A percentile compares a stretch with the other conserved stretches of the same genome.
Evolutionary conservation across 2,329 filamentous ascomycete genomes (phyloP).

Genomic region (Monosporascus sp.): DNA sequence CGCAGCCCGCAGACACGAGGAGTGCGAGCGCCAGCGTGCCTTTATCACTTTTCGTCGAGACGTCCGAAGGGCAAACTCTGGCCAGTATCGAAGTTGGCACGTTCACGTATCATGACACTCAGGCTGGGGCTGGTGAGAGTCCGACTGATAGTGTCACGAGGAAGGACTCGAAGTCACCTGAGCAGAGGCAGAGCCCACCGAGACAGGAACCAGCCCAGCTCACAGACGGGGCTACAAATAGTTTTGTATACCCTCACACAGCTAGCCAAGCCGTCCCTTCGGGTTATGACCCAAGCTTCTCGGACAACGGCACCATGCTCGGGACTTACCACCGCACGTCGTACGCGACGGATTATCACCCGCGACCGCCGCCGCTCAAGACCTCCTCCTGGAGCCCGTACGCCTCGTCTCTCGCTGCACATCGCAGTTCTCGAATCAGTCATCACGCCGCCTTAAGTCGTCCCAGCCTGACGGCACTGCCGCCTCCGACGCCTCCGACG

Average conservation of each 20-base stretch:
- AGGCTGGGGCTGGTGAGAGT: conserved; percentile 28
- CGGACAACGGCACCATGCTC: conserved; percentile 45
- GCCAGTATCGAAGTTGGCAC: conserved; percentile 41
- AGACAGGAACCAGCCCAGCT: conserved; percentile 26
- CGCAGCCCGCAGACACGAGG: conserved; percentile 50
- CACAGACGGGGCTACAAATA: conserved; percentile 44
- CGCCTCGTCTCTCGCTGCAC: conserved; percentile 34
- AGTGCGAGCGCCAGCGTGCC: conserved; percentile 47
- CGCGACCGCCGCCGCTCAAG: conserved; percentile 32
- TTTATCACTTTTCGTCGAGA: conserved; percentile 49
- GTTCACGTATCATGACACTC: conserved; percentile 40
- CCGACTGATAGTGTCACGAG: conserved; percentile 37
- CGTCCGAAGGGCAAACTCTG: conserved; percentile 46
- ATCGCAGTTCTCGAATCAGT: conserved; percentile 33
- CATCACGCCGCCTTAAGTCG: conserved; percentile 40
- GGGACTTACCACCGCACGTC: conserved; percentile 48
- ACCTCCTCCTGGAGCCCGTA: conserved; percentile 42
- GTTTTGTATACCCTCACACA: conserved; percentile 52
- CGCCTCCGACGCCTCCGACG: conserved; percentile 44
- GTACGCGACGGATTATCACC: conserved; percentile 43
- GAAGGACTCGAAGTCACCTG: conserved; percentile 38
- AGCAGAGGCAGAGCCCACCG: conserved; percentile 36
- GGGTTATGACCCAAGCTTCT: conserved; percentile 29
- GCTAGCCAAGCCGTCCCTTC: conserved; percentile 40
- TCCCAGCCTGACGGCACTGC: conserved; percentile 42